Conservation (phyloP, 768 basidiomycete genomes). For the Mycena latifolia region DNA sequence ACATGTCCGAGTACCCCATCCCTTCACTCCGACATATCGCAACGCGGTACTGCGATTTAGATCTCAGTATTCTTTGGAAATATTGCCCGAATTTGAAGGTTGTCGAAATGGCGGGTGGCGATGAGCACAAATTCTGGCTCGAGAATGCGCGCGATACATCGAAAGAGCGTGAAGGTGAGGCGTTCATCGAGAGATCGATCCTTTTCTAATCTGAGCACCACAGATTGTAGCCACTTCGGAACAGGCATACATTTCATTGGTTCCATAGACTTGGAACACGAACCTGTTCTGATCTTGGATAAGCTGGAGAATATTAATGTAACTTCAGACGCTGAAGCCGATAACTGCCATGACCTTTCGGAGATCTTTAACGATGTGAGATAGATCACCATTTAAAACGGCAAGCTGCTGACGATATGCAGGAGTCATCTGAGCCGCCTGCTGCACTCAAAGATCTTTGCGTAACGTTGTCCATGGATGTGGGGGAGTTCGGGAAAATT, state of each 20-base stretch:
- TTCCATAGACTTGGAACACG: too few species aligned
- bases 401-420: too few species aligned
- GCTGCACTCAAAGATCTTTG: conserved; percentile 3
- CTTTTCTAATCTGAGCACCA: too few species aligned
- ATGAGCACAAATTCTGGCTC: neutral
- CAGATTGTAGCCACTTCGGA: too few species aligned
- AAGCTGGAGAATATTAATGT: neutral
- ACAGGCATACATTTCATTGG: too few species aligned
- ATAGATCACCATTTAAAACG: too few species aligned
- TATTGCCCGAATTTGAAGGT: neutral
- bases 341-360: too few species aligned
- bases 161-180: neutral
- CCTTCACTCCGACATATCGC: conserved; percentile 3
- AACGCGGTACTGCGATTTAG: neutral
- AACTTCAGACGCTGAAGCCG: neutral
- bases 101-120: conserved; percentile 3
- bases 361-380: too few species aligned
- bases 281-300: neutral
- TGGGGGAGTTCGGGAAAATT: neutral
- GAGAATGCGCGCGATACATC: neutral
- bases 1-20: neutral
- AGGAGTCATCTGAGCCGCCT: neutral
- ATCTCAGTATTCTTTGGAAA: neutral
- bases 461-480: neutral
- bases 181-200: too few species aligned